Conservation (phyloP, 768 basidiomycete genomes). For the Mycena capillaripes region DNA sequence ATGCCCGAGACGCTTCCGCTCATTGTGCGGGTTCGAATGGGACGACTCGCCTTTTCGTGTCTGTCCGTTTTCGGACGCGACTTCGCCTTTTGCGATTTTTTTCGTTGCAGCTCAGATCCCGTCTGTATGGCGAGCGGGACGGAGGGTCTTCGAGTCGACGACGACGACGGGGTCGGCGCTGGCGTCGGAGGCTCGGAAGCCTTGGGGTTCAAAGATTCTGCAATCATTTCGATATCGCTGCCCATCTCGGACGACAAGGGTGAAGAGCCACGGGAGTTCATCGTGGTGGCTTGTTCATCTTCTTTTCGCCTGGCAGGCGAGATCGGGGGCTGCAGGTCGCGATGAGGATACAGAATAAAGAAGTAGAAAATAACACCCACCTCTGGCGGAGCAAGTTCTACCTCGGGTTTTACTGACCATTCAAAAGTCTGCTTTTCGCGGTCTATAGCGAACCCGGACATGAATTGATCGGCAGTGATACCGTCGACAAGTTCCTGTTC, state of each 20-base stretch:
- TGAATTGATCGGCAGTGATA: conserved; percentile 15
- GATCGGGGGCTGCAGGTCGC: conserved; percentile 3
- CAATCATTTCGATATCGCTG: conserved; percentile 34
- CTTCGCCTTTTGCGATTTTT: conserved; percentile 28
- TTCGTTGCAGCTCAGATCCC: conserved; percentile 21
- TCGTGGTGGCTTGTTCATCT: neutral
- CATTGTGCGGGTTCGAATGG: conserved; percentile 31
- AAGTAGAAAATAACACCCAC: conserved; percentile 1
- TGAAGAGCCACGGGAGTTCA: conserved; percentile 32
- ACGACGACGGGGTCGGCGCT: neutral
- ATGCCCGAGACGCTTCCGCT: conserved; percentile 27
- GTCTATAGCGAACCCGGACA: conserved; percentile 21
- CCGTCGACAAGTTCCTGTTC: conserved; percentile 35
- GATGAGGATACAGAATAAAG: neutral
- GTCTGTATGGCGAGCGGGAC: conserved; percentile 26
- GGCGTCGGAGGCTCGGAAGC: conserved; percentile 25
- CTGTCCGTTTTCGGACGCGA: conserved; percentile 19
- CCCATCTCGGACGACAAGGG: conserved; percentile 34
- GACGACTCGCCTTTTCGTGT: conserved; percentile 20
- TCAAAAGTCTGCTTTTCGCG: conserved; percentile 11
- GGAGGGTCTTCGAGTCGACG: neutral
- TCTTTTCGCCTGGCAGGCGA: conserved; percentile 6
- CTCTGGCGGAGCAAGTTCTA: conserved; percentile 7
- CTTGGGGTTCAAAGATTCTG: conserved; percentile 30
- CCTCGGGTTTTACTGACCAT: conserved; percentile 25